phyloP scores from a whole-genome alignment of 768 basidiomycete genomes.

The Mycena polygramma region DNA sequence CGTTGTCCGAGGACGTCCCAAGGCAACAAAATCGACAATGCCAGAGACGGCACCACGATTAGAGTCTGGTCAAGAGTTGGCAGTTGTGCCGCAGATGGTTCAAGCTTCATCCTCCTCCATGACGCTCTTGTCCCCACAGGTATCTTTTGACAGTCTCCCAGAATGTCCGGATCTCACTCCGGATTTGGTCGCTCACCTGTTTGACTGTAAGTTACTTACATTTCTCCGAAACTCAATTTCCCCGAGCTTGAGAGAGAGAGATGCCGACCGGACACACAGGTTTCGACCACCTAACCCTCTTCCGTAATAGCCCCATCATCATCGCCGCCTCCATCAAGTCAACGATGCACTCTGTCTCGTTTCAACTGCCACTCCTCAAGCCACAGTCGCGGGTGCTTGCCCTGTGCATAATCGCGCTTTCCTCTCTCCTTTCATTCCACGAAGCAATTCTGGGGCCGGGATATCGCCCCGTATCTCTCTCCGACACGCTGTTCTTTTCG shows the following conservation, averaged over 20 bases:
- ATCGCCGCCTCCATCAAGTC: background rate
- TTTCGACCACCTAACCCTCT: background rate
- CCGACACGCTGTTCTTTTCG: background rate
- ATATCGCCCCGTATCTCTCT: background rate
- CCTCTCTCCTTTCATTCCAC: constrained; percentile 21
- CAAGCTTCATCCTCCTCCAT: background rate
- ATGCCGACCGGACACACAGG: background rate
- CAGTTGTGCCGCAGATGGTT: background rate
- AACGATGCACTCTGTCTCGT: background rate
- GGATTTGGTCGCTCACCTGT: background rate
- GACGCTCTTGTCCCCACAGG: background rate
- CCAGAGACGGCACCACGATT: background rate
- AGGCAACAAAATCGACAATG: background rate
- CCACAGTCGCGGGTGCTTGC: constrained; percentile 18
- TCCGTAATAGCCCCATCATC: background rate
- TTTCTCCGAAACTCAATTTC: background rate
- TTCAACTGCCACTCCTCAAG: constrained; percentile 4
- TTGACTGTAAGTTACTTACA: constrained; percentile 7
- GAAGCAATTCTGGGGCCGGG: constrained; percentile 15
- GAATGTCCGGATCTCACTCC: constrained; percentile 11
- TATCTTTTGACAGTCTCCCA: background rate
- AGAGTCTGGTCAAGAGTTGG: background rate
- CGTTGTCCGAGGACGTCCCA: background rate
- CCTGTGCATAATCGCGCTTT: constrained; percentile 17
- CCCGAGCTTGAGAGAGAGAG: too few species aligned